Evolutionary conservation across 306 rosid genomes (phyloP).

Genomic region (Dryas octopetala): DNA sequence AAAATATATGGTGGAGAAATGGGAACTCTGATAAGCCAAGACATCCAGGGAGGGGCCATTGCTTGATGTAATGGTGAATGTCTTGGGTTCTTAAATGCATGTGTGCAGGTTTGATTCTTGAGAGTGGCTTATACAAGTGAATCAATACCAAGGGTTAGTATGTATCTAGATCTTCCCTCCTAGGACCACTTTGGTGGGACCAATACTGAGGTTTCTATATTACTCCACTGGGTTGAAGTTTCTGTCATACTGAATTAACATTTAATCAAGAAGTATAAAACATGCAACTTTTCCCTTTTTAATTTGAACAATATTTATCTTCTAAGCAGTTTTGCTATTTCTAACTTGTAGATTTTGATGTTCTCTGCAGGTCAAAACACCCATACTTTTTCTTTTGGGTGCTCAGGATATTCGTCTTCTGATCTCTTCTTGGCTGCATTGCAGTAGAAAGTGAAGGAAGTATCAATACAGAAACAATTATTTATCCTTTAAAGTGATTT

Average conservation of each 20-base stretch:
- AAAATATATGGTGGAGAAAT: neutral
- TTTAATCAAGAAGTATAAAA: neutral
- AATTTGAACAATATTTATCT: neutral
- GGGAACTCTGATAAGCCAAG: neutral
- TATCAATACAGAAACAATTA: neutral
- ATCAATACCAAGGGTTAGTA: neutral
- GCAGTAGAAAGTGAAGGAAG: neutral
- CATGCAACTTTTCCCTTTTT: constrained; percentile 8
- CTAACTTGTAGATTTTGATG: constrained; percentile 12
- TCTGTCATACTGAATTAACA: neutral
- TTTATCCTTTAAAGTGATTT: neutral
- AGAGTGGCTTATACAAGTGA: constrained; percentile 4
- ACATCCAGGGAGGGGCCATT: neutral
- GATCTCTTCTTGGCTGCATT: neutral
- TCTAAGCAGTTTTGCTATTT: constrained; percentile 8
- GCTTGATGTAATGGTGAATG: neutral
- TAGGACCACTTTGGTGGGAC: neutral
- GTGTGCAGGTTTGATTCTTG: neutral
- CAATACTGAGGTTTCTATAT: neutral
- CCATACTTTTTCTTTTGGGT: constrained; percentile 76
- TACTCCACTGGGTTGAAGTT: neutral
- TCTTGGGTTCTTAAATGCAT: neutral
- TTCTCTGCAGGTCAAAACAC: constrained; percentile 69
- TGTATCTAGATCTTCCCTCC: neutral
- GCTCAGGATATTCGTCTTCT: constrained; percentile 72